These are phyloP conservation scores for Mangifera indica DNA, from an alignment of 345 rosid genomes.

Conservation along the genomic window DNA sequence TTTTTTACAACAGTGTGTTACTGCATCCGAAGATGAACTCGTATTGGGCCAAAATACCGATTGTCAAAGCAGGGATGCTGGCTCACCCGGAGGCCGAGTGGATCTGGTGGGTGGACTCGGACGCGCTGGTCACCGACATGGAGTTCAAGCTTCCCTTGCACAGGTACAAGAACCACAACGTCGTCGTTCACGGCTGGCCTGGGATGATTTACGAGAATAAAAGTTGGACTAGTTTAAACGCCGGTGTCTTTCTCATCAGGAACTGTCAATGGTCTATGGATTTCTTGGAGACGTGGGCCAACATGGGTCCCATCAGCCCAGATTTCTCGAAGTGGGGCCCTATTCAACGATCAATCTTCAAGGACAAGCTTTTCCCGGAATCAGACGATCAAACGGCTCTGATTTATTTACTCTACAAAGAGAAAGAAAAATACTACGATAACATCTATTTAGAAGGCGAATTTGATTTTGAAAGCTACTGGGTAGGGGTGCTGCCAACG, in stretches of 20 bases:
- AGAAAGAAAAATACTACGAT: conserved; percentile 48
- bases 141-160: conserved; percentile 69
- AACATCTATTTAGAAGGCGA: conserved; percentile 74
- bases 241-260: conserved; percentile 80
- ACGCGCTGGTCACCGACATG: conserved; percentile 92
- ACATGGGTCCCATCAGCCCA: conserved; percentile 62
- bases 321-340: conserved; percentile 69
- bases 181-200: conserved; percentile 94
- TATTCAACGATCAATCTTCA: conserved; percentile 62
- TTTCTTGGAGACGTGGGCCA: conserved; percentile 70
- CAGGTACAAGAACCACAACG: conserved; percentile 61
- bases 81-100: conserved; percentile 98
- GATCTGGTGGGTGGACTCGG: conserved; percentile 99
- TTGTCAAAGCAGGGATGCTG: conserved; percentile 75
- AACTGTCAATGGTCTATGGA: conserved; percentile 99
- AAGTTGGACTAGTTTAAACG: conserved; percentile 89
- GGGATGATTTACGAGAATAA: conserved; percentile 48
- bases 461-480: conserved; percentile 73
- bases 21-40: conserved; percentile 71
- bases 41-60: conserved; percentile 87
- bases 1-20: conserved; percentile 78
- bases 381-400: conserved; percentile 94
- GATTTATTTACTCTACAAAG: conserved; percentile 51
- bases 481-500: conserved; percentile 57
- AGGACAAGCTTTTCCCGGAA: conserved; percentile 77